A percentile compares a stretch with the other conserved stretches of the same genome.
phyloP scores from a whole-genome alignment of 1,139 yeast species.

The Yarrowia galli region DNA sequence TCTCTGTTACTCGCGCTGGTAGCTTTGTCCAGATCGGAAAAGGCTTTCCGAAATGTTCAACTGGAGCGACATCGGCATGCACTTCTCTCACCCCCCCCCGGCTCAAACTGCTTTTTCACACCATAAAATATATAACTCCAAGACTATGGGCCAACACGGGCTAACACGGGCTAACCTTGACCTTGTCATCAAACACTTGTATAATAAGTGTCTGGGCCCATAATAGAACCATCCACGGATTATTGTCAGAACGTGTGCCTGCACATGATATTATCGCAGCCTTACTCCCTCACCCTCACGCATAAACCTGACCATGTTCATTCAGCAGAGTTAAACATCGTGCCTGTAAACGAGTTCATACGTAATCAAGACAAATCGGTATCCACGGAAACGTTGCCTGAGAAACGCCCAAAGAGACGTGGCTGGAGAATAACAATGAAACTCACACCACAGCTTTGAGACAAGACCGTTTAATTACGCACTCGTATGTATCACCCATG shows the following conservation, averaged over 20 bases:
- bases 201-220: neutral
- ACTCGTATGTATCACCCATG: neutral
- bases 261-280: no score
- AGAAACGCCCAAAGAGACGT: no score
- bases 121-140: slow-evolving; percentile 1
- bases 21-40: no score
- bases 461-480: slow-evolving; percentile 2
- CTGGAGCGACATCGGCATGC: no score
- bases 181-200: neutral
- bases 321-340: neutral
- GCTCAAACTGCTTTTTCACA: neutral
- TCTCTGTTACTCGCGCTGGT: no score
- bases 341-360: no score
- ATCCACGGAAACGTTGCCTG: neutral
- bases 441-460: neutral
- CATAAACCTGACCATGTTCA: neutral
- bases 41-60: no score
- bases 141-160: neutral
- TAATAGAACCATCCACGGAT: neutral
- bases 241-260: no score
- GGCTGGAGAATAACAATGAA: neutral
- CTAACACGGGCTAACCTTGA: neutral
- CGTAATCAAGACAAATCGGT: neutral
- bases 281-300: neutral
- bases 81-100: neutral